These are phyloP conservation scores for Linderniella brevidens DNA, from an alignment of 257 asterid species.

Conservation along the genomic window DNA sequence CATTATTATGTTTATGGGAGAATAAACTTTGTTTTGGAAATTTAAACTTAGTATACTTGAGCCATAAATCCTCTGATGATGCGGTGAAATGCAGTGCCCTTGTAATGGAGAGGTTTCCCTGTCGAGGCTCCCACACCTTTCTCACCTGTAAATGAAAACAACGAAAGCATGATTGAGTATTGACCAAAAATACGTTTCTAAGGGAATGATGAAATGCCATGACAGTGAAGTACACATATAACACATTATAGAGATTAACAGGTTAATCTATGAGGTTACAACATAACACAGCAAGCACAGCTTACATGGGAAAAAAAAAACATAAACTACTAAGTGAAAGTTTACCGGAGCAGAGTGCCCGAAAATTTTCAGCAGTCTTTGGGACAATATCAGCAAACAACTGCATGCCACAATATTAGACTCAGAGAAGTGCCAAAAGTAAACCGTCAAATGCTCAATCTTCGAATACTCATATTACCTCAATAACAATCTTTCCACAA, in stretches of 20 bases:
- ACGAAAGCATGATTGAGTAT: conserved; percentile 6
- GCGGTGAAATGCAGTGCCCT: conserved; percentile 81
- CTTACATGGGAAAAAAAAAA: conserved; percentile 7
- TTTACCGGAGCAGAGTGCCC: conserved; percentile 96
- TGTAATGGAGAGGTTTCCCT: conserved; percentile 87
- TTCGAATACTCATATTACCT: conserved; percentile 27
- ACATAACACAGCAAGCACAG: neutral
- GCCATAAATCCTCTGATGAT: conserved; percentile 95
- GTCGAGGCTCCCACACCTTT: conserved; percentile 71
- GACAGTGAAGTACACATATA: neutral
- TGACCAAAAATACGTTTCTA: conserved; percentile 1
- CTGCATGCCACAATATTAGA: conserved; percentile 27
- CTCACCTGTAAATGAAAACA: conserved; percentile 51
- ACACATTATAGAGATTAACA: neutral
- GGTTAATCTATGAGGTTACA: neutral
- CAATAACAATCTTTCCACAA: conserved; percentile 53
- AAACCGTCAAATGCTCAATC: conserved; percentile 5
- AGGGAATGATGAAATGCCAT: conserved; percentile 3
- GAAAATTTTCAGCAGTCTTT: conserved; percentile 87
- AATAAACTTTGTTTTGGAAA: conserved; percentile 1
- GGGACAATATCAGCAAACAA: conserved; percentile 89
- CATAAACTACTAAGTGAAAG: conserved; percentile 1
- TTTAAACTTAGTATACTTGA: conserved; percentile 40
- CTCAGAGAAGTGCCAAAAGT: conserved; percentile 7
- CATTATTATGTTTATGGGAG: neutral